Percentiles rank a stretch among this genome's conserved stretches.
These are phyloP conservation scores for Alternaria burnsii DNA, from an alignment of 2,329 filamentous ascomycete genomes.

Conservation along the genomic window DNA sequence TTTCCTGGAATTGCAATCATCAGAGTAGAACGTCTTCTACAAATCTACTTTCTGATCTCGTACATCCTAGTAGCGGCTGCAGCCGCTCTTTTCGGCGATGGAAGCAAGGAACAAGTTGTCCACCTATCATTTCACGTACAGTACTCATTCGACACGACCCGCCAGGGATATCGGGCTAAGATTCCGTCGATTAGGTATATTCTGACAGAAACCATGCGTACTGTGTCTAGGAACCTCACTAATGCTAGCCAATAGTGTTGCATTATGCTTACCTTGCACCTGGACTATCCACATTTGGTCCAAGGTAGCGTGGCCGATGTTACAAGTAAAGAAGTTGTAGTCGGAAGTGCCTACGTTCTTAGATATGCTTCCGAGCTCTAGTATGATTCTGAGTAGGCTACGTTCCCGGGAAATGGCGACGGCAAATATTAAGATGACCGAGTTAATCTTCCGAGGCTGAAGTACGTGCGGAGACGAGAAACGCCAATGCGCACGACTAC, in stretches of 20 bases:
- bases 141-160: background rate
- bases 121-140: background rate
- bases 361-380: background rate
- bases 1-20: background rate
- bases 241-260: background rate
- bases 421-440: conserved; percentile 10
- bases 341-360: background rate
- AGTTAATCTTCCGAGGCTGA: conserved; percentile 11
- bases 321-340: background rate
- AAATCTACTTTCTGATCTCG: background rate
- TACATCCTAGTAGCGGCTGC: background rate
- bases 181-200: background rate
- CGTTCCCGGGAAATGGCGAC: background rate
- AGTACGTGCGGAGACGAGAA: conserved; percentile 13
- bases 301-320: background rate
- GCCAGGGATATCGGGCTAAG: background rate
- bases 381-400: background rate
- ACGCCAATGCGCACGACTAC: conserved; percentile 5
- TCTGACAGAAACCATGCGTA: background rate
- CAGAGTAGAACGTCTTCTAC: background rate
- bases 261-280: conserved; percentile 1
- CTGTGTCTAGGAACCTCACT: background rate
- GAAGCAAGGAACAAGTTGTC: background rate
- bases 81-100: background rate
- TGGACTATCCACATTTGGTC: background rate